A percentile compares a stretch with the other conserved stretches of the same genome.
These are phyloP conservation scores for Cynanchum wilfordii DNA, from an alignment of 257 asterid genomes.

Conservation along the genomic window DNA sequence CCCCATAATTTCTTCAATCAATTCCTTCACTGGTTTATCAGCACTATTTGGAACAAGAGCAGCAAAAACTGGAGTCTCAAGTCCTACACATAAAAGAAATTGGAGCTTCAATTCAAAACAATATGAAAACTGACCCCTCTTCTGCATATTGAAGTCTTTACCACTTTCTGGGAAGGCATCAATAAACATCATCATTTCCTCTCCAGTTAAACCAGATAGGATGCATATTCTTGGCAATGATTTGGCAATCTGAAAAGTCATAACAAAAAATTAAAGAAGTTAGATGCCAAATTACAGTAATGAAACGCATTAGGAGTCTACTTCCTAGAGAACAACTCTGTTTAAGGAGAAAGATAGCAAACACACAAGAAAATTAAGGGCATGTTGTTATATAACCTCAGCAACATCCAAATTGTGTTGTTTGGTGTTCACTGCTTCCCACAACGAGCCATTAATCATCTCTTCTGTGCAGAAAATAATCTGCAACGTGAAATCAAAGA, in stretches of 20 bases:
- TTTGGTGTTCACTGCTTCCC: constrained; percentile 86
- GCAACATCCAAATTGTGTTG: constrained; percentile 54
- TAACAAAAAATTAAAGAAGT: not conserved
- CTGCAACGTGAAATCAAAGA: constrained; percentile 33
- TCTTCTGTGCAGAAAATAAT: constrained; percentile 76
- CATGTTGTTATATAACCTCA: constrained; percentile 35
- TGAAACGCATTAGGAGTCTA: no score
- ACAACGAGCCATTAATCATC: constrained; percentile 65
- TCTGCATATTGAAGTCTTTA: constrained; percentile 10
- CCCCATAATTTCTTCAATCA: constrained; percentile 87
- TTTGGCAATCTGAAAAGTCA: constrained; percentile 56
- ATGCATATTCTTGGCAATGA: constrained; percentile 84
- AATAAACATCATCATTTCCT: constrained; percentile 98
- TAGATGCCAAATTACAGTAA: not conserved
- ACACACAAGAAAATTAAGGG: constrained; percentile 4
- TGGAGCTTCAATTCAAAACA: not conserved
- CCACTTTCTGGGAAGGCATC: constrained; percentile 85
- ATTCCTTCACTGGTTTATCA: constrained; percentile 64
- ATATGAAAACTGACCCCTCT: not conserved
- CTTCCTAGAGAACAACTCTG: no score
- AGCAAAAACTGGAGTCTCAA: constrained; percentile 69
- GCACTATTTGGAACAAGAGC: constrained; percentile 86
- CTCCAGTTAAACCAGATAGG: constrained; percentile 90
- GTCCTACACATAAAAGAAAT: constrained; percentile 31
- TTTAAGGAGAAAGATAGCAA: no score